phyloP scores from a whole-genome alignment of 2,329 filamentous ascomycete species.

The Aspergillus quadrilineatus region DNA sequence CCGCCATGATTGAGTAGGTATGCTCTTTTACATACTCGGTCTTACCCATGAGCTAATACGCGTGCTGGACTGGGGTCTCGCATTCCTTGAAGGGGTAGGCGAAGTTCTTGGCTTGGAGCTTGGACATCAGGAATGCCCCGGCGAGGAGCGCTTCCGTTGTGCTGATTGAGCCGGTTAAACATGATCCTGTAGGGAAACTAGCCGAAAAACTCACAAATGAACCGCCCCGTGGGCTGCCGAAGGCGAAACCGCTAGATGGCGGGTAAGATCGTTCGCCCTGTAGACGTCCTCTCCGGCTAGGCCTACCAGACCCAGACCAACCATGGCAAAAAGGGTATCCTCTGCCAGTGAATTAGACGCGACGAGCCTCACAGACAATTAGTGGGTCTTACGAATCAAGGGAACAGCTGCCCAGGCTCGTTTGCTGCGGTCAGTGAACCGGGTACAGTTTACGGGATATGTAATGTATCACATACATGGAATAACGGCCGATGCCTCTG shows the following conservation, averaged over 20 bases:
- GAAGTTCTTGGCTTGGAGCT: constrained; percentile 36
- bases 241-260: constrained; percentile 35
- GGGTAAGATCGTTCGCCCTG: constrained; percentile 34
- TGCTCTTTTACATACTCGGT: constrained; percentile 31
- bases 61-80: constrained; percentile 37
- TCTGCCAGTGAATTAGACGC: constrained; percentile 20
- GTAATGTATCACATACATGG: constrained; percentile 24
- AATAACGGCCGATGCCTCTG: constrained; percentile 13
- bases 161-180: constrained; percentile 15
- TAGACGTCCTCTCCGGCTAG: constrained; percentile 32
- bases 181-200: background rate
- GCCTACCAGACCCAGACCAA: constrained; percentile 37
- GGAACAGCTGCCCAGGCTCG: constrained; percentile 17
- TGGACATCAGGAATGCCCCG: constrained; percentile 38
- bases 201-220: constrained; percentile 33
- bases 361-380: too few species aligned
- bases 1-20: constrained; percentile 39
- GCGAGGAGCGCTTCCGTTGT: constrained; percentile 38
- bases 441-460: too few species aligned
- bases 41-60: constrained; percentile 34
- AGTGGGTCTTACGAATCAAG: constrained; percentile 24
- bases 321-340: constrained; percentile 39
- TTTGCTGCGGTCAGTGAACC: background rate
- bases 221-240: constrained; percentile 38
- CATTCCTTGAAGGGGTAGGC: constrained; percentile 37